Conservation (phyloP, 2,329 filamentous ascomycete species). For the Fonsecaea nubica region DNA sequence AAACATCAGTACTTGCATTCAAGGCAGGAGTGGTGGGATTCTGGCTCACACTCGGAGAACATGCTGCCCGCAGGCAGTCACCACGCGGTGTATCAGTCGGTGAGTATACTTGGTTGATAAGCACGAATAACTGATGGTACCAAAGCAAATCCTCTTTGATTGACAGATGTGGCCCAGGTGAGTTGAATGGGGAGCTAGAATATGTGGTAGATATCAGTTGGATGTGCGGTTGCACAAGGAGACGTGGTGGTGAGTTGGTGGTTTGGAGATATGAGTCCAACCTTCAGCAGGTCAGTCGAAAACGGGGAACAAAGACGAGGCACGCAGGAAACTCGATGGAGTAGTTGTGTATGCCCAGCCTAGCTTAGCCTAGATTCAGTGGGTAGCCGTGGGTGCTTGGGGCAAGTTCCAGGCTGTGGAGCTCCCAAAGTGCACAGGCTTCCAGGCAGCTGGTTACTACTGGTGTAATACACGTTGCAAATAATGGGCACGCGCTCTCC, state of each 20-base stretch:
- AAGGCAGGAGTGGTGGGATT: conserved; percentile 45
- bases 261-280: conserved; percentile 14
- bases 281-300: conserved; percentile 3
- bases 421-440: conserved; percentile 6
- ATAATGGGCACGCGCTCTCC: conserved; percentile 13
- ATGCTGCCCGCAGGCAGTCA: conserved; percentile 55
- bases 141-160: not conserved
- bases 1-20: conserved; percentile 46
- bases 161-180: conserved; percentile 6
- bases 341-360: not conserved
- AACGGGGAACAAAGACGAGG: conserved; percentile 3
- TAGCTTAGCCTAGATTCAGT: conserved; percentile 13
- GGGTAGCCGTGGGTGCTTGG: conserved; percentile 8
- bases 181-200: not conserved
- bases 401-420: conserved; percentile 14
- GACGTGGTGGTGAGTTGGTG: conserved; percentile 19
- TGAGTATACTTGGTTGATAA: conserved; percentile 23
- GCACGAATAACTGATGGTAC: conserved; percentile 10
- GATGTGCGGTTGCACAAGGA: conserved; percentile 13
- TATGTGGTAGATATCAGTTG: conserved; percentile 4
- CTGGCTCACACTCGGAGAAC: conserved; percentile 85
- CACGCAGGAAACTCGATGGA: not conserved
- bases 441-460: conserved; percentile 7
- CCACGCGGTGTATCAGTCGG: conserved; percentile 30
- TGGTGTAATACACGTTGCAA: conserved; percentile 1